These are phyloP conservation scores for Trichosanthes truncata DNA, from an alignment of 306 rosid genomes.

Conservation along the genomic window DNA sequence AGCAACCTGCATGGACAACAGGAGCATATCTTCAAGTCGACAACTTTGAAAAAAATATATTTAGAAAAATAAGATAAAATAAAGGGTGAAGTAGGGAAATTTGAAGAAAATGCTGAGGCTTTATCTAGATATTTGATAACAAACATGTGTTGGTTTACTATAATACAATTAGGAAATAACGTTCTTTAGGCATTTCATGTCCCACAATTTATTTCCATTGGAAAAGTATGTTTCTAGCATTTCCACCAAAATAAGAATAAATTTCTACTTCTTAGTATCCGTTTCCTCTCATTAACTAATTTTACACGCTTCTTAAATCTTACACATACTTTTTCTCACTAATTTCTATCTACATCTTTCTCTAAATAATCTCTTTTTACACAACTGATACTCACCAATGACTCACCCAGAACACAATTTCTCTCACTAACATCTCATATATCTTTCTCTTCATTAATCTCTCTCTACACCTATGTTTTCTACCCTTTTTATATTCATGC, in stretches of 20 bases:
- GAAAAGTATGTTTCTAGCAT: too few relatives aligned
- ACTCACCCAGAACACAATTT: too few relatives aligned
- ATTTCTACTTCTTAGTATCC: not conserved
- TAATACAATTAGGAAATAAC: too few relatives aligned
- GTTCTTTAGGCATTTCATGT: not conserved
- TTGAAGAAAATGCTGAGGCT: not conserved
- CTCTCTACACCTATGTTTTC: too few relatives aligned
- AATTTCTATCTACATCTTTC: not conserved
- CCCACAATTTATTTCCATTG: not conserved
- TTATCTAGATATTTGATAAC: not conserved
- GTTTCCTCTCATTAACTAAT: not conserved
- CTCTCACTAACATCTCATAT: too few relatives aligned
- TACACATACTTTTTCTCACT: not conserved
- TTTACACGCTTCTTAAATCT: not conserved
- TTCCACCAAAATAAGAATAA: not conserved
- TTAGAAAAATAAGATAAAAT: not conserved
- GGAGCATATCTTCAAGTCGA: conserved; percentile 15
- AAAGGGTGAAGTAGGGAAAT: not conserved
- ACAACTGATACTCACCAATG: not conserved
- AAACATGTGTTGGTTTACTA: not conserved
- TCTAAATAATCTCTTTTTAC: not conserved
- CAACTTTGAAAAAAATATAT: not conserved
- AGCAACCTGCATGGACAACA: conserved; percentile 52
- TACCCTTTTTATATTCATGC: too few relatives aligned
- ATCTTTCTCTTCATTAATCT: too few relatives aligned